A percentile compares a stretch with the other conserved stretches of the same genome.
Evolutionary conservation across 805 yeast species (phyloP).

Genomic region (Candida cerambycidarum): DNA sequence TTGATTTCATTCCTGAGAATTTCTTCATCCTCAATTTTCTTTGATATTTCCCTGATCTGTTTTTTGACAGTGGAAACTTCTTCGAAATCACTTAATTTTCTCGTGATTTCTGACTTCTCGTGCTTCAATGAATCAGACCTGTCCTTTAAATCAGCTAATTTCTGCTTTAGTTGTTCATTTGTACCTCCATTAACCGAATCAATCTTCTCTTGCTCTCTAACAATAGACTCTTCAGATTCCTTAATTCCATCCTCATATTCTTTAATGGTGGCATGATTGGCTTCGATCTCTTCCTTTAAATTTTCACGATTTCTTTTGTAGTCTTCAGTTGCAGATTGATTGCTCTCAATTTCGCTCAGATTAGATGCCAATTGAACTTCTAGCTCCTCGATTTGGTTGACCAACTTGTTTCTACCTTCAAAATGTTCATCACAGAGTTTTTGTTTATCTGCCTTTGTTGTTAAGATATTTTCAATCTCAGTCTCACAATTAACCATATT

Average conservation of each 20-base stretch:
- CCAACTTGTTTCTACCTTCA: background rate
- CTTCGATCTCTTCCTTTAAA: constrained; percentile 21
- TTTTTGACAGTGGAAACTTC: background rate
- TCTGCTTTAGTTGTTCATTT: constrained; percentile 29
- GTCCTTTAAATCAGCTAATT: constrained; percentile 3
- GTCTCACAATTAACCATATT: constrained; percentile 14
- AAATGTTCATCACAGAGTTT: background rate
- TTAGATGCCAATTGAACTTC: constrained; percentile 11
- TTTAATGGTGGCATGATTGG: constrained; percentile 20
- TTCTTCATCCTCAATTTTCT: background rate
- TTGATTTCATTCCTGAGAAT: constrained; percentile 2
- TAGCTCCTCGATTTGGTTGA: background rate
- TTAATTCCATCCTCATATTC: constrained; percentile 19
- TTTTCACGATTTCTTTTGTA: constrained; percentile 18
- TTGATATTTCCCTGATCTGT: constrained; percentile 12
- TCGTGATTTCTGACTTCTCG: constrained; percentile 6
- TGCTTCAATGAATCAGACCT: background rate
- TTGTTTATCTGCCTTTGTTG: background rate
- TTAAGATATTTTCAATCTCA: constrained; percentile 1
- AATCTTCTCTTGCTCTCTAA: constrained; percentile 37
- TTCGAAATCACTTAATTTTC: constrained; percentile 15
- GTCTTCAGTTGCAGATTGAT: constrained; percentile 16
- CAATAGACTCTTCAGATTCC: constrained; percentile 22
- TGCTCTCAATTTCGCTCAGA: background rate
- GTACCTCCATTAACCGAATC: constrained; percentile 46